Evolutionary conservation across 768 basidiomycete species (phyloP).

Genomic region (Lentinula guzmanii): DNA sequence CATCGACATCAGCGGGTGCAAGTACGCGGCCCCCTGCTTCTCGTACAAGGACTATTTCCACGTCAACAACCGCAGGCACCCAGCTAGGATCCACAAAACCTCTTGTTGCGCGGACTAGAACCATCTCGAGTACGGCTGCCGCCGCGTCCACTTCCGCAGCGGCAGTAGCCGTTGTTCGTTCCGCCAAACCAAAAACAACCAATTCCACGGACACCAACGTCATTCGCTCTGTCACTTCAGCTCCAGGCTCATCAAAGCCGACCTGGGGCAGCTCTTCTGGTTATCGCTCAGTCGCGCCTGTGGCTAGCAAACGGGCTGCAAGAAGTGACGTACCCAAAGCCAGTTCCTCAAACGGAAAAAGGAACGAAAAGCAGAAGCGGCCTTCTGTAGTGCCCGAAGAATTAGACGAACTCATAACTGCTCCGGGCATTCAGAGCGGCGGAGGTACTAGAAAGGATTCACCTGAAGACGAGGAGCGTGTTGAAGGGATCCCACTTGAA

Average conservation of each 20-base stretch:
- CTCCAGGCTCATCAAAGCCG: background rate
- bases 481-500: background rate
- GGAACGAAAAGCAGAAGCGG: background rate
- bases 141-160: background rate
- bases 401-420: background rate
- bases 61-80: background rate
- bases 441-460: too few relatives aligned
- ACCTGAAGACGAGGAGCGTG: background rate
- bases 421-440: too few relatives aligned
- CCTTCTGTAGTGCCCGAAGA: slow-evolving; percentile 4
- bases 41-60: background rate
- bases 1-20: background rate
- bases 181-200: background rate
- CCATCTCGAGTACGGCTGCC: background rate
- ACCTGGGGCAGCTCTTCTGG: background rate
- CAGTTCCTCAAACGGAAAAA: background rate
- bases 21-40: background rate
- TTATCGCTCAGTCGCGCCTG: background rate
- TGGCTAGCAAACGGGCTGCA: background rate
- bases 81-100: background rate
- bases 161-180: background rate
- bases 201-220: background rate
- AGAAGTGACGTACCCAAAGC: background rate
- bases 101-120: background rate
- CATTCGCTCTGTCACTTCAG: background rate